phyloP scores from a whole-genome alignment of 768 basidiomycete genomes.

The Paxillus rubicundulus region DNA sequence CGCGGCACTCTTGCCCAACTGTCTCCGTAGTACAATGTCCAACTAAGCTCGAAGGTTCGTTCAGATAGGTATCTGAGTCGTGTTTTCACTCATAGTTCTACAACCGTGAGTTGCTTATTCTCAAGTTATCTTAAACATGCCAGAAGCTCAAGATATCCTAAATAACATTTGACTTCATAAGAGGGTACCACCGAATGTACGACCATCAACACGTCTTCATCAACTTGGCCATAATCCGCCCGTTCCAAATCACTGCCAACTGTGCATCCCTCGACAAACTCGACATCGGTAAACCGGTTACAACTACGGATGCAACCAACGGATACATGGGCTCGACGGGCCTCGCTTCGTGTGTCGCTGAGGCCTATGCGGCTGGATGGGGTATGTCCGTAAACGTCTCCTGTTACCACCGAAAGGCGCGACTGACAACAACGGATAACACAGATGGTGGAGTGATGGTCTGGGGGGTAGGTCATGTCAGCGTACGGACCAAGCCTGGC shows the following conservation, averaged over 20 bases:
- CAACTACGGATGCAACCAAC: slow-evolving; percentile 39
- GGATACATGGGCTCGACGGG: slow-evolving; percentile 59
- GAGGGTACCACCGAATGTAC: slow-evolving; percentile 65
- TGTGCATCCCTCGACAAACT: slow-evolving; percentile 49
- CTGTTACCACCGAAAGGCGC: background rate
- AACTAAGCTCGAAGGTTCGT: slow-evolving; percentile 23
- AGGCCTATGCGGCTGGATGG: slow-evolving; percentile 67
- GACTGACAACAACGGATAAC: slow-evolving; percentile 1
- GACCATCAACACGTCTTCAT: slow-evolving; percentile 57
- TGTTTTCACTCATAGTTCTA: slow-evolving; percentile 18
- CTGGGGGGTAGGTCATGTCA: slow-evolving; percentile 35
- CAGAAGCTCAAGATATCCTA: too few species aligned
- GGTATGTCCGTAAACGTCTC: slow-evolving; percentile 39
- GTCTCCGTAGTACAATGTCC: slow-evolving; percentile 32
- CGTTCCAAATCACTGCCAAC: slow-evolving; percentile 49
- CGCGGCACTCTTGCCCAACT: background rate
- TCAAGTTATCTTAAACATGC: background rate
- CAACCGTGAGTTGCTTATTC: slow-evolving; percentile 20
- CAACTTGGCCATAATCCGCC: slow-evolving; percentile 59
- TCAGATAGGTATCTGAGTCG: slow-evolving; percentile 1
- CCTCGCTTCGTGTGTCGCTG: slow-evolving; percentile 55
- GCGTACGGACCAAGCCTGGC: too few species aligned
- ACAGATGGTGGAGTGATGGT: slow-evolving; percentile 39
- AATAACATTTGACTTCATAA: slow-evolving; percentile 21
- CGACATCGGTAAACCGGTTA: slow-evolving; percentile 56